Conservation (phyloP, 345 rosid genomes). For the Rubroshorea leprosula region DNA sequence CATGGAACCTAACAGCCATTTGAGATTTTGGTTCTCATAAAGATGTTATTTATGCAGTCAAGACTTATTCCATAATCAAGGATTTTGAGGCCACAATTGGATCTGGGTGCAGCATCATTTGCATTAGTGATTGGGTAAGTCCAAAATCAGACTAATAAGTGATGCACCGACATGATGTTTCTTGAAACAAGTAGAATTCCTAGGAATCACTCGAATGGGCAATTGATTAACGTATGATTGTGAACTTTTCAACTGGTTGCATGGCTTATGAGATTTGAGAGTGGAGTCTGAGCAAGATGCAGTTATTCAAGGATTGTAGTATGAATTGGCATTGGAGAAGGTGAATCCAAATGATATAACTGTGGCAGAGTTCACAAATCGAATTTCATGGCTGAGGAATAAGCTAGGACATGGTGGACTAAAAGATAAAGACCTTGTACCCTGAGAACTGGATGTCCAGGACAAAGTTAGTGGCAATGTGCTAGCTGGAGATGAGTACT, state of each 20-base stretch:
- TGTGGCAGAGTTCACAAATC: constrained; percentile 40
- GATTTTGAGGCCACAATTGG: constrained; percentile 75
- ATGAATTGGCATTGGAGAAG: constrained; percentile 21
- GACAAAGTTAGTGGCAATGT: constrained; percentile 39
- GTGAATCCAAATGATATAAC: constrained; percentile 33
- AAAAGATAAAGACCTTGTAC: constrained; percentile 60
- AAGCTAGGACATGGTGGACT: constrained; percentile 26
- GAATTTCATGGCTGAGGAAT: constrained; percentile 32
- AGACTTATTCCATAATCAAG: no score
- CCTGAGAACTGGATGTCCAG: constrained; percentile 30
- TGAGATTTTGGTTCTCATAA: no score
- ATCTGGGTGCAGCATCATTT: constrained; percentile 52
- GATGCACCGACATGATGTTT: background rate
- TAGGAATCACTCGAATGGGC: no score
- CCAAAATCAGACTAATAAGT: background rate
- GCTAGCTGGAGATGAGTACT: constrained; percentile 44
- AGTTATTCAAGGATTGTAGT: constrained; percentile 51
- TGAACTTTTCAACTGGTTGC: constrained; percentile 49
- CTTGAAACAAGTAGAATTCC: no score
- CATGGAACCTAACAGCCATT: no score
- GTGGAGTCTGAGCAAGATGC: constrained; percentile 86
- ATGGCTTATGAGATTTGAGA: constrained; percentile 63
- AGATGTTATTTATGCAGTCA: no score
- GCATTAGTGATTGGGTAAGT: constrained; percentile 49
- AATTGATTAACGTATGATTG: background rate